These are phyloP conservation scores for Hirschioporus abietinus DNA, from an alignment of 768 basidiomycete genomes.

Conservation along the genomic window DNA sequence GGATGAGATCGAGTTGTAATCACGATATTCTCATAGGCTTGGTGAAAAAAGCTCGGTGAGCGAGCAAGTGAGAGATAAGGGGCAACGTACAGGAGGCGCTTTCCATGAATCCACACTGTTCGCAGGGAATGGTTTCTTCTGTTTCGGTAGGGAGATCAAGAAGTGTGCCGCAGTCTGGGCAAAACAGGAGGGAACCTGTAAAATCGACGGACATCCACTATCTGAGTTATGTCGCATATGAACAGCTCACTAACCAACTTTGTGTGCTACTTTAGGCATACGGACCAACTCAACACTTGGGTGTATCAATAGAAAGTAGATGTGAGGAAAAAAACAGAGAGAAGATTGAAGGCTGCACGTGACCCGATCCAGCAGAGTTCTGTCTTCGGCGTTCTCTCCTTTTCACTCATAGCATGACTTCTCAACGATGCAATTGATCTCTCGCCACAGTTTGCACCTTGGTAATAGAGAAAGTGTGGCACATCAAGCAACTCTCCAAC, in stretches of 20 bases:
- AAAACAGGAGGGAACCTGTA: conserved; percentile 88
- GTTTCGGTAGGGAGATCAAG: conserved; percentile 76
- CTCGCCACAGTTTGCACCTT: too few relatives aligned
- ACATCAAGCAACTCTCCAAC: too few relatives aligned
- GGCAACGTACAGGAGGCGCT: conserved; percentile 78
- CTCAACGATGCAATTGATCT: too few relatives aligned
- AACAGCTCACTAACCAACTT: conserved; percentile 32
- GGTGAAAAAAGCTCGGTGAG: neutral
- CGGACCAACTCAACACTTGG: too few relatives aligned
- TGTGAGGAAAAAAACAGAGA: neutral
- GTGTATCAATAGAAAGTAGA: neutral
- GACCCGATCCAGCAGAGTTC: too few relatives aligned
- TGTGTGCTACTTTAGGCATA: conserved; percentile 35
- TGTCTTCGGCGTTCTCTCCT: too few relatives aligned
- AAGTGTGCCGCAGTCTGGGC: conserved; percentile 87
- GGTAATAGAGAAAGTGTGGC: too few relatives aligned
- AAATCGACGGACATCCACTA: conserved; percentile 2
- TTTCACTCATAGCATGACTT: too few relatives aligned
- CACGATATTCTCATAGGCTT: conserved; percentile 89
- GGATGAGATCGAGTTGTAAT: conserved; percentile 89
- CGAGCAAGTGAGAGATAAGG: neutral
- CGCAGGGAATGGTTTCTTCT: conserved; percentile 72
- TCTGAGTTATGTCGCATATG: neutral
- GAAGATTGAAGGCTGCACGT: too few relatives aligned
- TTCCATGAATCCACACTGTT: conserved; percentile 84